A percentile compares a stretch with the other conserved stretches of the same genome.
Evolutionary conservation across 176 grass and related monocot species (phyloP).

Genomic region (Tillandsia leiboldiana): DNA sequence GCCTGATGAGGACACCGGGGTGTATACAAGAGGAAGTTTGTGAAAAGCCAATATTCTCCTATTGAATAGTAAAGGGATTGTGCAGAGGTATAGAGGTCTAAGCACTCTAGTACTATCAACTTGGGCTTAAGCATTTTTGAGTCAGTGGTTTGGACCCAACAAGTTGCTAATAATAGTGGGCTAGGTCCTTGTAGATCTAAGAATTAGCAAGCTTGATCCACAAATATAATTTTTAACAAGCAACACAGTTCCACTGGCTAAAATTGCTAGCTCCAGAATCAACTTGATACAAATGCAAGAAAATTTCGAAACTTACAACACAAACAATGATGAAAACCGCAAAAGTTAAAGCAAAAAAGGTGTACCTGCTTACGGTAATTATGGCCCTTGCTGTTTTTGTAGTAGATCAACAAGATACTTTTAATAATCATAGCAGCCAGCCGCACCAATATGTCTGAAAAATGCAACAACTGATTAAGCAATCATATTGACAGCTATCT

Average conservation of each 20-base stretch:
- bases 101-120: too few relatives aligned
- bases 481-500: neutral
- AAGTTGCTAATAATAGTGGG: neutral
- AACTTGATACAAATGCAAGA: conserved; percentile 2
- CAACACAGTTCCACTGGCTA: neutral
- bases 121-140: too few relatives aligned
- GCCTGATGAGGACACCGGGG: too few relatives aligned
- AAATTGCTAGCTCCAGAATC: neutral
- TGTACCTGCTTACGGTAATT: conserved; percentile 88
- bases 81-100: too few relatives aligned
- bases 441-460: conserved; percentile 83
- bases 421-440: conserved; percentile 92
- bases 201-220: neutral
- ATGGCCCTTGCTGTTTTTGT: conserved; percentile 73
- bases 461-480: conserved; percentile 1
- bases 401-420: conserved; percentile 85
- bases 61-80: too few relatives aligned
- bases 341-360: conserved; percentile 6
- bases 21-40: too few relatives aligned
- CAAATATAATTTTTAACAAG: conserved; percentile 3
- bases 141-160: too few relatives aligned
- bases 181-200: neutral
- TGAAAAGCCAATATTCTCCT: too few relatives aligned
- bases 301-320: conserved; percentile 4
- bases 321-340: neutral